phyloP scores from a whole-genome alignment of 31 red algal genomes.

The Odonthalia washingtoniensis region DNA sequence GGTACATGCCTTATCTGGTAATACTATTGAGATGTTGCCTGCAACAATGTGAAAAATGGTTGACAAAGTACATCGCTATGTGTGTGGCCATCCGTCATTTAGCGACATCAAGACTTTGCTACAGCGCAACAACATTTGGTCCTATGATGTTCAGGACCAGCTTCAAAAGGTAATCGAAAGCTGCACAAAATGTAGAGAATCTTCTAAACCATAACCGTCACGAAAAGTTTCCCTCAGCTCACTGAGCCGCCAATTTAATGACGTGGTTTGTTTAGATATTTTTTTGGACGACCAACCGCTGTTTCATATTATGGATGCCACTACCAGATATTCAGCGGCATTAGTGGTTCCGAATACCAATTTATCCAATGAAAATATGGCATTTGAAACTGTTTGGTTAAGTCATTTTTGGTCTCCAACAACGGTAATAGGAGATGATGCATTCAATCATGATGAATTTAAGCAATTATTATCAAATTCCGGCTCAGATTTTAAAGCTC shows the following conservation, averaged over 20 bases:
- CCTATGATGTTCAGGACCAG: no score
- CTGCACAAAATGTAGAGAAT: no score
- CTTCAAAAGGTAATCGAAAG: no score
- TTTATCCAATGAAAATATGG: neutral
- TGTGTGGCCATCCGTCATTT: slow-evolving; percentile 44
- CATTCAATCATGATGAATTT: slow-evolving; percentile 7
- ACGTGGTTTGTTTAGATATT: no score
- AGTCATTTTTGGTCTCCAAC: slow-evolving; percentile 29
- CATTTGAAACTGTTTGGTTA: slow-evolving; percentile 23
- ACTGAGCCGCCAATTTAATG: no score
- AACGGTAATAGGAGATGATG: neutral
- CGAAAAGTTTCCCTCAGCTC: no score
- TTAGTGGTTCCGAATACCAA: neutral
- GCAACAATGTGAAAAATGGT: slow-evolving; percentile 30
- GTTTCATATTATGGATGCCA: slow-evolving; percentile 32
- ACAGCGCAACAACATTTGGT: slow-evolving; percentile 35
- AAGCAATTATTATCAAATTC: neutral
- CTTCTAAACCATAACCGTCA: no score
- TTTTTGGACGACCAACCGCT: neutral
- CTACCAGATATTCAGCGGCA: slow-evolving; percentile 23
- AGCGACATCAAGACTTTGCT: slow-evolving; percentile 30
- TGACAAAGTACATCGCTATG: slow-evolving; percentile 28
- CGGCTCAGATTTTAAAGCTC: neutral
- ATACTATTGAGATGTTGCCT: neutral
- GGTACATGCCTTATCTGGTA: neutral